Evolutionary conservation across 345 rosid species (phyloP).

Genomic region (Cardamine resedifolia): DNA sequence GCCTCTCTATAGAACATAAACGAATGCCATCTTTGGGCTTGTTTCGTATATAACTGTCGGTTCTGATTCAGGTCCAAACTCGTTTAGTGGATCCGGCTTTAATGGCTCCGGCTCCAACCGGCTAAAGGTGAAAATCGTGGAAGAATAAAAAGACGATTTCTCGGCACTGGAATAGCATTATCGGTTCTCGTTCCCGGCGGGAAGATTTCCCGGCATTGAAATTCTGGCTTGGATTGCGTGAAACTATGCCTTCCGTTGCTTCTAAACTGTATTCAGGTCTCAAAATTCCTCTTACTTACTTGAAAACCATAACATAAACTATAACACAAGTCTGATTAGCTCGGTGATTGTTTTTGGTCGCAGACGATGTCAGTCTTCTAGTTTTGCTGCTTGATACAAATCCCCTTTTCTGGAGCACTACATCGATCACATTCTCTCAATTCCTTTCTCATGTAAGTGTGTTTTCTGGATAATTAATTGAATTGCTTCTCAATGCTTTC

Average conservation of each 20-base stretch:
- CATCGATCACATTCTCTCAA: conserved; percentile 63
- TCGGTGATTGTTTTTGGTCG: conserved; percentile 8
- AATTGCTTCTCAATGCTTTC: not conserved
- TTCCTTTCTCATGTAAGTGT: conserved; percentile 72
- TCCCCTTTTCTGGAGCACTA: conserved; percentile 80
- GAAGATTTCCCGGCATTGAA: too few species aligned
- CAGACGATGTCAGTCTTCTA: conserved; percentile 87
- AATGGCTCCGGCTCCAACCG: not conserved
- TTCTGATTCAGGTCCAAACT: not conserved
- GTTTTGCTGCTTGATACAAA: conserved; percentile 77
- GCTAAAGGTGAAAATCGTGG: conserved; percentile 36
- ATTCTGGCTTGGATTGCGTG: not conserved
- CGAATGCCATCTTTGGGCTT: not conserved
- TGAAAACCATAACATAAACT: conserved; percentile 2
- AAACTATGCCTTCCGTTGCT: conserved; percentile 65
- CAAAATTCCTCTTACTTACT: not conserved
- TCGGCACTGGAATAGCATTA: not conserved
- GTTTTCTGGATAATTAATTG: not conserved
- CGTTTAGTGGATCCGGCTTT: conserved; percentile 15
- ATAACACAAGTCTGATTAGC: not conserved
- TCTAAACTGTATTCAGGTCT: conserved; percentile 74
- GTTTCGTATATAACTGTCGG: not conserved
- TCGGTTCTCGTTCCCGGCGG: not conserved
- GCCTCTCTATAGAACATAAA: not conserved
- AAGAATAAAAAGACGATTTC: conserved; percentile 46